Conservation (phyloP, 352 stramenopile species). For the Globisporangium uncinulatum region DNA sequence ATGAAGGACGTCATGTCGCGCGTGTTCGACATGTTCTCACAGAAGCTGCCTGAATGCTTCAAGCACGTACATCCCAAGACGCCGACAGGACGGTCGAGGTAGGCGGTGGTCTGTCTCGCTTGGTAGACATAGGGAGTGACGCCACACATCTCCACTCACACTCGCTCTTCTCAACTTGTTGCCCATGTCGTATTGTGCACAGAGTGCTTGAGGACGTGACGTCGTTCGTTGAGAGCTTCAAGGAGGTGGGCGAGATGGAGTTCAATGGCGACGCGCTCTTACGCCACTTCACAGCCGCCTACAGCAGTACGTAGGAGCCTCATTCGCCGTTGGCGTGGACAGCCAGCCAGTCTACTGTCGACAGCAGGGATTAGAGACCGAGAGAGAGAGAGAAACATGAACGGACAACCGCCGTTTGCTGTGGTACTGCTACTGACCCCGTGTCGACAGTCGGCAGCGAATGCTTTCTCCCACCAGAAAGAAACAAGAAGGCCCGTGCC, state of each 20-base stretch:
- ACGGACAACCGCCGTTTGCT: too few relatives aligned
- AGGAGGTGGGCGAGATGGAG: constrained; percentile 54
- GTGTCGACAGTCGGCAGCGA: too few relatives aligned
- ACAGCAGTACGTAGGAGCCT: constrained; percentile 22
- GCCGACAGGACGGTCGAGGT: constrained; percentile 63
- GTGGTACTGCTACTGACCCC: too few relatives aligned
- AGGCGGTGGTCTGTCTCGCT: not conserved
- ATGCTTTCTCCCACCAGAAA: too few relatives aligned
- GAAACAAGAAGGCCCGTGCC: not conserved
- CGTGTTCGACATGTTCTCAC: constrained; percentile 84
- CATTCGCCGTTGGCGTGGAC: too few relatives aligned
- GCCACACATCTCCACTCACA: not conserved
- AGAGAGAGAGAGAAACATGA: not conserved
- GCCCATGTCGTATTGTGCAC: not conserved
- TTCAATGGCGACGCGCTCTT: constrained; percentile 63
- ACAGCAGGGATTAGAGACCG: not conserved
- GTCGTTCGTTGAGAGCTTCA: constrained; percentile 70
- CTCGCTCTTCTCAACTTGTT: not conserved
- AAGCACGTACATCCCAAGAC: constrained; percentile 78
- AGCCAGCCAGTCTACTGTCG: too few relatives aligned
- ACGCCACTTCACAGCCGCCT: constrained; percentile 54
- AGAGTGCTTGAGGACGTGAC: constrained; percentile 73
- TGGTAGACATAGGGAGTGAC: not conserved
- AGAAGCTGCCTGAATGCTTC: constrained; percentile 88
- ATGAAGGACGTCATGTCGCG: constrained; percentile 94